phyloP scores from a whole-genome alignment of 2,329 filamentous ascomycete species.

The Davidsoniella eucalypti region DNA sequence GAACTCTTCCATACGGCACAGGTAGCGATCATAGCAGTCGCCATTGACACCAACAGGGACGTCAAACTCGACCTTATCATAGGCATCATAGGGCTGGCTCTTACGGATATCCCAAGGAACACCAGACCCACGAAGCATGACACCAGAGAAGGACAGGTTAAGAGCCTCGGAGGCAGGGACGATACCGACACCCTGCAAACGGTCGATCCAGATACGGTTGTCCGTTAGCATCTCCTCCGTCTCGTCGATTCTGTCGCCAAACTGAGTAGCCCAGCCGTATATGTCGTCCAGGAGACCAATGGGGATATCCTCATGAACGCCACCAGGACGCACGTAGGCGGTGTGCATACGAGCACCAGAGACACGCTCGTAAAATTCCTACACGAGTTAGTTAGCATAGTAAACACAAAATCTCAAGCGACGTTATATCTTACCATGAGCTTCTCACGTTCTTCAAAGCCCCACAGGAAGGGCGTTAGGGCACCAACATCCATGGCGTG shows the following conservation, averaged over 20 bases:
- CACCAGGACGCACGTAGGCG: conserved; percentile 89
- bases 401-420: background rate
- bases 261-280: conserved; percentile 99
- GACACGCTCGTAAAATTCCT: conserved; percentile 99
- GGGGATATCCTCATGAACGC: conserved; percentile 90
- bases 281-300: conserved; percentile 93
- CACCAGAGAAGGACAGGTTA: conserved; percentile 90
- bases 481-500: conserved; percentile 99
- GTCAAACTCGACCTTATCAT: conserved; percentile 95
- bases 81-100: conserved; percentile 92
- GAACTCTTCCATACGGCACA: conserved; percentile 99
- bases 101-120: conserved; percentile 95
- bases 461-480: conserved; percentile 95
- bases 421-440: conserved; percentile 60
- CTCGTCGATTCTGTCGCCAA: conserved; percentile 94
- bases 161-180: conserved; percentile 85
- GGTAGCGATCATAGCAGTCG: conserved; percentile 97
- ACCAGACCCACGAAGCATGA: conserved; percentile 95
- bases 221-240: conserved; percentile 97
- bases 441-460: conserved; percentile 99
- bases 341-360: conserved; percentile 94
- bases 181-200: conserved; percentile 81
- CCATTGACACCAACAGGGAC: conserved; percentile 92
- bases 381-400: conserved; percentile 4
- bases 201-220: conserved; percentile 97